Evolutionary conservation across 441 rosid species (phyloP).

Genomic region (Euphorbia corollata): DNA sequence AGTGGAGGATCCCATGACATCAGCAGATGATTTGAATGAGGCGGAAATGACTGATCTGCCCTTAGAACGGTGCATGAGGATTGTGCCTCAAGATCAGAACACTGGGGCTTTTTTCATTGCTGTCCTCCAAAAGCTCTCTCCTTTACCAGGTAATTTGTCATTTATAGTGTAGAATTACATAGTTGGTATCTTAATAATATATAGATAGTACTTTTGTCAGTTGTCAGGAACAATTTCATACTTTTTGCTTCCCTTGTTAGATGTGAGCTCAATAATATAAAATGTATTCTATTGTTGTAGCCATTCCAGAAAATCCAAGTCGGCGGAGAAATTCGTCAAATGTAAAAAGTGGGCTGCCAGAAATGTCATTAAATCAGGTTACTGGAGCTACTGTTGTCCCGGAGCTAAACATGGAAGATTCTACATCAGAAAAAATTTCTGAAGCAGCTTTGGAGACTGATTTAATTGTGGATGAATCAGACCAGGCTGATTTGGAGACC

Average conservation of each 20-base stretch:
- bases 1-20: constrained; percentile 25
- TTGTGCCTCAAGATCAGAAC: constrained; percentile 95
- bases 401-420: constrained; percentile 33
- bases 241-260: constrained; percentile 5
- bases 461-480: constrained; percentile 32
- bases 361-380: constrained; percentile 27
- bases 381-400: constrained; percentile 24
- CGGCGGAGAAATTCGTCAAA: constrained; percentile 20
- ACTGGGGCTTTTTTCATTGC: constrained; percentile 94
- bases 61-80: constrained; percentile 81
- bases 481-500: constrained; percentile 26
- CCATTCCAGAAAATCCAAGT: constrained; percentile 39
- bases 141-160: constrained; percentile 52
- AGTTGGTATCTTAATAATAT: not conserved
- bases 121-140: constrained; percentile 64
- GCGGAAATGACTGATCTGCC: constrained; percentile 74
- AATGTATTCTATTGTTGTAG: constrained; percentile 25
- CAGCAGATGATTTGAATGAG: constrained; percentile 33
- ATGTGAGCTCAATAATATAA: constrained; percentile 1
- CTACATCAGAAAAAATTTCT: constrained; percentile 28
- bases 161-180: not conserved
- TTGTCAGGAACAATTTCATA: not conserved
- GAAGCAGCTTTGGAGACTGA: constrained; percentile 39
- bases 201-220: not conserved
- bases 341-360: constrained; percentile 27